Conservation (phyloP, 2,329 filamentous ascomycete genomes). For the Achaetomium macrosporum region DNA sequence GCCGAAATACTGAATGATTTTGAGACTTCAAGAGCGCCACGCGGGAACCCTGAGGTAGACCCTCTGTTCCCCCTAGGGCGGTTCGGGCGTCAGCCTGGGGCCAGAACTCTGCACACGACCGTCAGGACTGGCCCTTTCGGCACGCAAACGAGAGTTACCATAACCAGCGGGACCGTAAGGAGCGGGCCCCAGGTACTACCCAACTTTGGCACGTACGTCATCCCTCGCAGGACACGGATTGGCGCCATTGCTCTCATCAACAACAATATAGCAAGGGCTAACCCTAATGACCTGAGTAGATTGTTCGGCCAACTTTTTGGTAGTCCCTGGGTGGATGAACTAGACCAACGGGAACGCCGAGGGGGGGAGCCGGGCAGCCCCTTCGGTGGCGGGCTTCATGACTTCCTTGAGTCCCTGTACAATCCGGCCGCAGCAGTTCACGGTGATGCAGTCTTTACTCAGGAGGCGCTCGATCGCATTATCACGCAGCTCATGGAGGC, state of each 20-base stretch:
- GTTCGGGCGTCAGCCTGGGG: background rate
- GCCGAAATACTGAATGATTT: slow-evolving; percentile 40
- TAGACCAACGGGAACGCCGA: slow-evolving; percentile 16
- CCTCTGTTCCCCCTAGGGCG: slow-evolving; percentile 3
- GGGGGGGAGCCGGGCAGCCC: slow-evolving; percentile 24
- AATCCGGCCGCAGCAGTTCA: slow-evolving; percentile 47
- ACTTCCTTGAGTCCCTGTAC: slow-evolving; percentile 48
- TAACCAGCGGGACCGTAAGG: slow-evolving; percentile 26
- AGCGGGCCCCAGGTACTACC: slow-evolving; percentile 1
- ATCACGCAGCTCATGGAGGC: slow-evolving; percentile 85
- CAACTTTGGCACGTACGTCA: slow-evolving; percentile 44
- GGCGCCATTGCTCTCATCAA: slow-evolving; percentile 4
- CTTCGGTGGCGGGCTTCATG: slow-evolving; percentile 40
- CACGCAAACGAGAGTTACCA: slow-evolving; percentile 40
- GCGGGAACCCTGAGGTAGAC: background rate
- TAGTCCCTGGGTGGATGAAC: slow-evolving; percentile 22
- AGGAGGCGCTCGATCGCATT: slow-evolving; percentile 85
- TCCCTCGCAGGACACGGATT: slow-evolving; percentile 2
- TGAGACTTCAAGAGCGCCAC: slow-evolving; percentile 19
- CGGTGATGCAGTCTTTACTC: slow-evolving; percentile 82
- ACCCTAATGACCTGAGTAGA: slow-evolving; percentile 31
- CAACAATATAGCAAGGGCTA: slow-evolving; percentile 25
- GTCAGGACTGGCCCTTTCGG: slow-evolving; percentile 32
- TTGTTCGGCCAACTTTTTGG: slow-evolving; percentile 43
- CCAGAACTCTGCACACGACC: slow-evolving; percentile 33